Conservation (phyloP, 1,284 basidiomycete species). For the Apiotrichum domesticum region DNA sequence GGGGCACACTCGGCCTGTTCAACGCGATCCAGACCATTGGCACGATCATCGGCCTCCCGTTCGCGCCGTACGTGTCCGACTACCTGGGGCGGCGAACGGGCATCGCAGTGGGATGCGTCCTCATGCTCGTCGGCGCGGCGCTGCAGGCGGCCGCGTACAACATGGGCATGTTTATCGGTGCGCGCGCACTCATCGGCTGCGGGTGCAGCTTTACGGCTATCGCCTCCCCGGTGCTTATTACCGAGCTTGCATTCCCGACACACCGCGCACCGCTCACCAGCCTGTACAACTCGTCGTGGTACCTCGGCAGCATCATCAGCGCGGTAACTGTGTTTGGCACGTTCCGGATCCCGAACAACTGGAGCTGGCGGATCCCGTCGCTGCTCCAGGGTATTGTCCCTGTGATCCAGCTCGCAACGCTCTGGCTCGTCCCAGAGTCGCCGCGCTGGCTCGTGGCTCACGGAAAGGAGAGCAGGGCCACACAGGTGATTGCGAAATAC, state of each 20-base stretch:
- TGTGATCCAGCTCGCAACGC: slow-evolving; percentile 10
- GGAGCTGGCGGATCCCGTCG: slow-evolving; percentile 47
- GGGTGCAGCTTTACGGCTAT: slow-evolving; percentile 46
- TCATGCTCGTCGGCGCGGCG: slow-evolving; percentile 31
- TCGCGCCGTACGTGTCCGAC: slow-evolving; percentile 29
- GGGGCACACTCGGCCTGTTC: slow-evolving; percentile 19
- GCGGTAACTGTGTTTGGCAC: slow-evolving; percentile 20
- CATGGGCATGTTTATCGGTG: slow-evolving; percentile 61
- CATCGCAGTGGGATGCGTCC: slow-evolving; percentile 23
- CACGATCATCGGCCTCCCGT: slow-evolving; percentile 21
- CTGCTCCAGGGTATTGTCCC: slow-evolving; percentile 48
- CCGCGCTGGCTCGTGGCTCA: slow-evolving; percentile 24
- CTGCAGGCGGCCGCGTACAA: slow-evolving; percentile 49
- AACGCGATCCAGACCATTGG: slow-evolving; percentile 30
- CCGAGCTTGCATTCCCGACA: slow-evolving; percentile 68
- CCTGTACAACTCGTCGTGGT: slow-evolving; percentile 25
- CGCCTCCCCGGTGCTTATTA: slow-evolving; percentile 68
- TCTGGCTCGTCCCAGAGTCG: slow-evolving; percentile 24
- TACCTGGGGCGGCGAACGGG: slow-evolving; percentile 37
- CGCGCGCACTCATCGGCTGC: slow-evolving; percentile 57
- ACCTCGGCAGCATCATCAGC: slow-evolving; percentile 14
- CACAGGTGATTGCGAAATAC: slow-evolving; percentile 86
- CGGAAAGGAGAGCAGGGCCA: slow-evolving; percentile 13
- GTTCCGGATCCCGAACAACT: slow-evolving; percentile 26
- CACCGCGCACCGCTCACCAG: slow-evolving; percentile 57